A percentile compares a stretch with the other conserved stretches of the same genome.
These are phyloP conservation scores for Physcia stellaris DNA, from an alignment of 495 filamentous ascomycete genomes.

Conservation along the genomic window DNA sequence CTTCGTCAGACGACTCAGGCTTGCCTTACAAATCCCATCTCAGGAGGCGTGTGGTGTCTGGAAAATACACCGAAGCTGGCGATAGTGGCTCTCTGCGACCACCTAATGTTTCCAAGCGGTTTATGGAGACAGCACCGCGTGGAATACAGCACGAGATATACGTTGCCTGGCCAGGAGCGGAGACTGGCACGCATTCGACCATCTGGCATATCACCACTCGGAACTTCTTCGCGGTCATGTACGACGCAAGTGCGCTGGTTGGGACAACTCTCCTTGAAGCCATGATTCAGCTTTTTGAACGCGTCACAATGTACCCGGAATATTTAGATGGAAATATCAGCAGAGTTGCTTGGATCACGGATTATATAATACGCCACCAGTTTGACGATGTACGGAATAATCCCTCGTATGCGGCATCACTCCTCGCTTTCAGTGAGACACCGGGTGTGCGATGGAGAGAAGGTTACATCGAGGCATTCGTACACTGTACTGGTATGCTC, in stretches of 20 bases:
- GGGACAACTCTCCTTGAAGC: constrained; percentile 45
- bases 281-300: constrained; percentile 39
- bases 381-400: constrained; percentile 56
- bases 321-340: constrained; percentile 15
- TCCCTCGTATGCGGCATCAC: constrained; percentile 41
- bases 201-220: constrained; percentile 21
- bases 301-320: constrained; percentile 20
- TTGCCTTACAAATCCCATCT: constrained; percentile 6
- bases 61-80: constrained; percentile 7
- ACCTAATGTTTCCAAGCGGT: constrained; percentile 2
- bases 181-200: constrained; percentile 17
- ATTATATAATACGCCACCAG: constrained; percentile 40
- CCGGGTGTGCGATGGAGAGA: constrained; percentile 46
- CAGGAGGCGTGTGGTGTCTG: not conserved
- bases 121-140: constrained; percentile 6
- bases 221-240: constrained; percentile 20
- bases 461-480: constrained; percentile 54
- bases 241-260: constrained; percentile 31
- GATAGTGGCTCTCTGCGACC: constrained; percentile 13
- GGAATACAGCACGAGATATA: constrained; percentile 18
- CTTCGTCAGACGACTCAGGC: constrained; percentile 3
- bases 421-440: constrained; percentile 51
- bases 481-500: constrained; percentile 54
- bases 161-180: constrained; percentile 17
- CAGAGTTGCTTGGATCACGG: constrained; percentile 32